phyloP scores from a whole-genome alignment of 2,329 filamentous ascomycete genomes.

The Mycosphaerella sp. region DNA sequence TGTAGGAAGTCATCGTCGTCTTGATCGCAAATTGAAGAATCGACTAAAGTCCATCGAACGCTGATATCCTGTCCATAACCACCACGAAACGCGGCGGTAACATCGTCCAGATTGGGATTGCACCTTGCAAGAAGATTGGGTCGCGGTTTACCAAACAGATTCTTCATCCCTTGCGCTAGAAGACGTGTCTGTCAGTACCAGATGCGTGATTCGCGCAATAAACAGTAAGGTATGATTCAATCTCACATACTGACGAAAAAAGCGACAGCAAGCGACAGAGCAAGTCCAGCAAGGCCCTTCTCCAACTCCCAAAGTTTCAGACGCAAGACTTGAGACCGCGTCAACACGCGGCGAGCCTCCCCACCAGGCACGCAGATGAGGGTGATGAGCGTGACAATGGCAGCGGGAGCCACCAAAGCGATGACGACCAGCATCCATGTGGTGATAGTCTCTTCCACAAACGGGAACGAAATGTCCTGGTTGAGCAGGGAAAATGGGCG shows the following conservation, averaged over 20 bases:
- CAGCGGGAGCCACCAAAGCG: conserved; percentile 57
- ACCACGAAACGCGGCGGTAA: conserved; percentile 56
- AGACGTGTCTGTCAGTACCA: not conserved
- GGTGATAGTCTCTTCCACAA: conserved; percentile 65
- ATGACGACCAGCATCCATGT: conserved; percentile 60
- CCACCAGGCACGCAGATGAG: conserved; percentile 65
- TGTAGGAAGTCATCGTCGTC: conserved; percentile 56
- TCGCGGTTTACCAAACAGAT: conserved; percentile 58
- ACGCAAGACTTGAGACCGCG: conserved; percentile 58
- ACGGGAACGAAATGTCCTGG: conserved; percentile 73
- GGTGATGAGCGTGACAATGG: conserved; percentile 62
- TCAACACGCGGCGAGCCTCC: conserved; percentile 45
- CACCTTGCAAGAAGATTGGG: conserved; percentile 65
- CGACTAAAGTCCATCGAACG: conserved; percentile 62
- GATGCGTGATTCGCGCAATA: too few relatives aligned
- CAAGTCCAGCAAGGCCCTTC: conserved; percentile 73
- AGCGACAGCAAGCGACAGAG: conserved; percentile 61
- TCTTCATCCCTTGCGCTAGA: conserved; percentile 70
- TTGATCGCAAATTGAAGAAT: conserved; percentile 68
- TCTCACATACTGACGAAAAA: conserved; percentile 59
- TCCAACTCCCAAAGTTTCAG: conserved; percentile 90
- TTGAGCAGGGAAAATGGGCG: conserved; percentile 68
- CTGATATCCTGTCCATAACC: conserved; percentile 50
- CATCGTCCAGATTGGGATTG: conserved; percentile 62
- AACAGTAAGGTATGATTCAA: too few relatives aligned